Conservation (phyloP, 2,329 filamentous ascomycete genomes). For the Fusarium sp. region DNA sequence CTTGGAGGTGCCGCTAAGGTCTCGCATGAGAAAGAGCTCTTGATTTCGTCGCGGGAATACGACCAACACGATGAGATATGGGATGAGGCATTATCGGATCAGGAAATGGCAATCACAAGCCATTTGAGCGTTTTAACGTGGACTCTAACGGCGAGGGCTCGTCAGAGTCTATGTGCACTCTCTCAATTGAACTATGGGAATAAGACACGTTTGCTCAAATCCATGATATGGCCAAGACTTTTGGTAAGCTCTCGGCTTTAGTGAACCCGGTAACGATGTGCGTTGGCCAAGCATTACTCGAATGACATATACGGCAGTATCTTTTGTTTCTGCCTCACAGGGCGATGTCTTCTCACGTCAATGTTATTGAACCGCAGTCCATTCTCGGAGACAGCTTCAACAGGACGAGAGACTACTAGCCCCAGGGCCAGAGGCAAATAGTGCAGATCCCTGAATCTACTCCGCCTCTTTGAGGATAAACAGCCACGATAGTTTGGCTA, state of each 20-base stretch:
- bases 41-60: constrained; percentile 9
- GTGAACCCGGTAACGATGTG: constrained; percentile 17
- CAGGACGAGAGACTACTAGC: background rate
- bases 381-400: background rate
- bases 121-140: background rate
- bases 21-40: background rate
- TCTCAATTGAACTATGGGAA: background rate
- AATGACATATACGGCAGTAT: background rate
- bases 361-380: background rate
- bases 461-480: constrained; percentile 19
- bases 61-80: constrained; percentile 7
- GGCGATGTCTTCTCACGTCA: background rate
- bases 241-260: constrained; percentile 18
- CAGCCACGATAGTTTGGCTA: constrained; percentile 13
- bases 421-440: constrained; percentile 9
- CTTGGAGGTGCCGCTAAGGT: constrained; percentile 24
- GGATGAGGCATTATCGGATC: background rate
- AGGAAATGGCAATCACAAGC: background rate
- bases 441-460: background rate
- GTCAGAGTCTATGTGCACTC: background rate
- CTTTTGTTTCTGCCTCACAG: constrained; percentile 5
- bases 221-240: constrained; percentile 29
- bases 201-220: constrained; percentile 1
- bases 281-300: constrained; percentile 10
- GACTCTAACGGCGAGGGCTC: background rate